Evolutionary conservation across 169 alveolate genomes (phyloP).

Genomic region (Prorocentrum cordatum): DNA sequence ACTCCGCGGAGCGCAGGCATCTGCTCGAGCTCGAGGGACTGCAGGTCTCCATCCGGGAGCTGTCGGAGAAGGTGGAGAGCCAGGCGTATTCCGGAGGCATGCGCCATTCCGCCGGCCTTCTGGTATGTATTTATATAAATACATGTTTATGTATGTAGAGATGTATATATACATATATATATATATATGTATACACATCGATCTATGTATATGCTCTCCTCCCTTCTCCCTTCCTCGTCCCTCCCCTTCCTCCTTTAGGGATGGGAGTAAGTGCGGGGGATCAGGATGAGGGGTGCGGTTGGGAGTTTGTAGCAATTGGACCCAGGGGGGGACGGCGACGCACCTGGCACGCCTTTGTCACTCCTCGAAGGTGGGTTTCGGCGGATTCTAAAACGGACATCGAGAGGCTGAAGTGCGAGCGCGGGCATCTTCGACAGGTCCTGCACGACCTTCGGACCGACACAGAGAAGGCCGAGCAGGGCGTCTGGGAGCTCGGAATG

Average conservation of each 20-base stretch:
- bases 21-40: conserved; percentile 16
- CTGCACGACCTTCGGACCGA: conserved; percentile 23
- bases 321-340: not conserved
- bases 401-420: conserved; percentile 46
- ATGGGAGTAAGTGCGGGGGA: too few species aligned
- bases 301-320: too few species aligned
- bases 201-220: not conserved
- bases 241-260: too few species aligned
- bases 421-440: conserved; percentile 38
- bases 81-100: too few species aligned
- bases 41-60: not conserved
- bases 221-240: not conserved
- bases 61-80: conserved; percentile 46
- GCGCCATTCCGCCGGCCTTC: too few species aligned
- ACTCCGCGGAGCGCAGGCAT: conserved; percentile 30
- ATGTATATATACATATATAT: not conserved
- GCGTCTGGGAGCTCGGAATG: too few species aligned
- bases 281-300: too few species aligned
- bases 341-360: not conserved
- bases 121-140: too few species aligned
- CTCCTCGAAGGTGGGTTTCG: not conserved
- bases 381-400: conserved; percentile 47
- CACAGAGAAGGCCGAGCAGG: too few species aligned
- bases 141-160: too few species aligned
- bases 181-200: not conserved